Percentiles rank a stretch among this genome's conserved stretches.
Conservation (phyloP, 768 basidiomycete genomes). For the Xanthoconium purpureum region DNA sequence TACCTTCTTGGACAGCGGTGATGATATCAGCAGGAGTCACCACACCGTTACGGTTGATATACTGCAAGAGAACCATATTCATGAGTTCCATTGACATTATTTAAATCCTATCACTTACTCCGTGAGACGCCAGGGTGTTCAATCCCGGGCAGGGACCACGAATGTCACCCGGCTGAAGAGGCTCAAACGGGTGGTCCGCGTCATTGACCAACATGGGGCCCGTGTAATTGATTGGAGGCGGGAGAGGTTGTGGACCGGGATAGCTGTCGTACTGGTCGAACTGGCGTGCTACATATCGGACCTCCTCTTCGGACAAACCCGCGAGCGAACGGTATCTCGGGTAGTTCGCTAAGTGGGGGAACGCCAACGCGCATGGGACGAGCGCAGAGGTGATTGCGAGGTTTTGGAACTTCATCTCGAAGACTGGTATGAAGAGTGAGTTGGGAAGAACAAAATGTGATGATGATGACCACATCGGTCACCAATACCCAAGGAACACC, state of each 20-base stretch:
- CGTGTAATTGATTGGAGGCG: conserved; percentile 17
- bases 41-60: conserved; percentile 16
- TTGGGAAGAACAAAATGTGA: too few relatives aligned
- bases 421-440: neutral
- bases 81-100: neutral
- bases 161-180: conserved; percentile 13
- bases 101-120: conserved; percentile 11
- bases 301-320: conserved; percentile 13
- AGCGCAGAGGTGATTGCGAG: neutral
- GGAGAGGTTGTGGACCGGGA: conserved; percentile 19
- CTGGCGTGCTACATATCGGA: neutral
- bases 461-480: too few relatives aligned
- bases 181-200: conserved; percentile 12
- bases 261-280: too few relatives aligned
- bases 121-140: conserved; percentile 25
- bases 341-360: conserved; percentile 2
- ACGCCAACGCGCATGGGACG: conserved; percentile 1
- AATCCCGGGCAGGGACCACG: conserved; percentile 25
- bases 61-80: conserved; percentile 3
- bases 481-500: too few relatives aligned
- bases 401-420: neutral
- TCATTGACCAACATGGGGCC: conserved; percentile 21
- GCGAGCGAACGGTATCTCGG: conserved; percentile 11
- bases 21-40: conserved; percentile 3
- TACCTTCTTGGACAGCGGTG: conserved; percentile 21